Conservation (phyloP, 164 flowering plant genomes). For the Annona squamosa region DNA sequence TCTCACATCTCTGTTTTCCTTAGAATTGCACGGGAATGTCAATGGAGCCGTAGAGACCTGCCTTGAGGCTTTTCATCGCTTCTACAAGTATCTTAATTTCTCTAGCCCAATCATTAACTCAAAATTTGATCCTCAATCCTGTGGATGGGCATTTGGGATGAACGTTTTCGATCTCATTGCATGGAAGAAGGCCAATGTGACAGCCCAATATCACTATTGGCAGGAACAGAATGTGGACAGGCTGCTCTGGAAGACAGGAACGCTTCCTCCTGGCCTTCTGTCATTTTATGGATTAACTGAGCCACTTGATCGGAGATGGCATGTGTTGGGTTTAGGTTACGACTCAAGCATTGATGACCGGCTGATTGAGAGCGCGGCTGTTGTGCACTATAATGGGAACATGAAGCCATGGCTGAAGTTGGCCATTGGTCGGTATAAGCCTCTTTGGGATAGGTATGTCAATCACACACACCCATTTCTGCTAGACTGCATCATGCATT, state of each 20-base stretch:
- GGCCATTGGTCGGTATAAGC: slow-evolving; percentile 56
- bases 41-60: slow-evolving; percentile 94
- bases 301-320: slow-evolving; percentile 92
- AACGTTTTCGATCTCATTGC: slow-evolving; percentile 74
- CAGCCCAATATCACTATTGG: slow-evolving; percentile 71
- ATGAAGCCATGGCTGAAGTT: slow-evolving; percentile 86
- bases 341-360: slow-evolving; percentile 63
- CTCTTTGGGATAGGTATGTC: slow-evolving; percentile 63
- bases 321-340: slow-evolving; percentile 73
- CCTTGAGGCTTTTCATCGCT: slow-evolving; percentile 79
- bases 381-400: slow-evolving; percentile 73
- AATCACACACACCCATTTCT: slow-evolving; percentile 48
- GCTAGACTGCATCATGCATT: slow-evolving; percentile 46
- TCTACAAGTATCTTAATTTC: slow-evolving; percentile 77
- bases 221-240: slow-evolving; percentile 59
- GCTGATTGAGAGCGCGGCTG: slow-evolving; percentile 72
- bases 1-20: slow-evolving; percentile 65
- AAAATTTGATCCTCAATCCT: slow-evolving; percentile 76
- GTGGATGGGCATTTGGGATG: slow-evolving; percentile 93
- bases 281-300: slow-evolving; percentile 79
- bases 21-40: slow-evolving; percentile 81
- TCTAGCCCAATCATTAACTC: slow-evolving; percentile 66
- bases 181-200: slow-evolving; percentile 72
- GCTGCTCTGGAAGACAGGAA: slow-evolving; percentile 68
- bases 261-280: slow-evolving; percentile 73